Evolutionary conservation across 805 yeast species (phyloP), one percentile per base, ranked within the genome.

Genomic region (Saccharomycopsis sp.): DNA sequence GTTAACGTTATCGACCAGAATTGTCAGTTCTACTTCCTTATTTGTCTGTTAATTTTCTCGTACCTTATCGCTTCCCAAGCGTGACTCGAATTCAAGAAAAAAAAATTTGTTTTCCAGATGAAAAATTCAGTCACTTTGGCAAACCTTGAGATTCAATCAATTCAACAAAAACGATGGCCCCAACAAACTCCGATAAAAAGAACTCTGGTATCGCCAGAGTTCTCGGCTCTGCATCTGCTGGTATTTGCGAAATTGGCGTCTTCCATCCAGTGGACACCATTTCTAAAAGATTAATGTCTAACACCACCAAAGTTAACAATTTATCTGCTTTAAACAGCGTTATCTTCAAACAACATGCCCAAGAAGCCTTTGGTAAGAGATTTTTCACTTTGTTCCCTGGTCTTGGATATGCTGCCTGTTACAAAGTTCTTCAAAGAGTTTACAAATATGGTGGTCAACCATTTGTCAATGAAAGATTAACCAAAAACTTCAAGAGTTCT

Each of bases 361-460:
- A 67, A 37, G 78, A 83, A 51, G 70, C 92, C 3, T 53, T 86
- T 2, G 76, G 76, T 18, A 70, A 74, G 46, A 74, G 96, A 60
- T 56, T 84, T 34, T 65, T 85, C 49, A 80, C 96, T 9, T 70
- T 92, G 49, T 92, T 92, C 67, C 98, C 99, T 15, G 99, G 99
- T 60, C 72, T 92, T 49, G 97, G 97, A 20, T 92, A 92, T 58
- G 98, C 98, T 48, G 97, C 98, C 35, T 84, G 87, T 50, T 92
- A 92, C 71, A 92, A 92, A 64, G 81, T 92, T 52, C 68, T 89
- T 52, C 99, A 92, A 66, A 78, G 99, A 67, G 96, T 92, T 41
- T 92, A 92, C 74, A 92, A 92, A 66, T 92, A 92, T 61, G 97
- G 98, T 57, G 99, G 99, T 38, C 99, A 92, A 67, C 98, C 99